Conservation (phyloP, 2,329 filamentous ascomycete species). For the Penicillium sp. region DNA sequence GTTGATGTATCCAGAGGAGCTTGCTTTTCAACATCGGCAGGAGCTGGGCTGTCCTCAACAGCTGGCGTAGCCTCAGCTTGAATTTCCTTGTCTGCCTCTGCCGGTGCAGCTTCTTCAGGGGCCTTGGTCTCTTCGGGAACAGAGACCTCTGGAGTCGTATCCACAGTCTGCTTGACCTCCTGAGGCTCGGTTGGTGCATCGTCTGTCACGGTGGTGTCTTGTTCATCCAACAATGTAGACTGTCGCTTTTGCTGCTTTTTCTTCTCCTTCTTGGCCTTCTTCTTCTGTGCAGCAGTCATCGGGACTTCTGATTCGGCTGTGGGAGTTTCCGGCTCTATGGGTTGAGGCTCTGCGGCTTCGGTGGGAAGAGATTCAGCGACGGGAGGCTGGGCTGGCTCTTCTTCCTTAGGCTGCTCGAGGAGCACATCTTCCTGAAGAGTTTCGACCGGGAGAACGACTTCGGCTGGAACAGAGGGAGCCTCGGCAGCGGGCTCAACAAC, state of each 20-base stretch:
- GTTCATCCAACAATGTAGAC: conserved; percentile 23
- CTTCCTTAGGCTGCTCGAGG: conserved; percentile 11
- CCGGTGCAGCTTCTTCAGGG: neutral
- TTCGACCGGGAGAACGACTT: conserved; percentile 8
- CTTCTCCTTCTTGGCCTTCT: conserved; percentile 52
- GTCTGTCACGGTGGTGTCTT: conserved; percentile 14
- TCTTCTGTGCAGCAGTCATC: conserved; percentile 37
- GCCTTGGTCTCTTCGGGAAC: conserved; percentile 4
- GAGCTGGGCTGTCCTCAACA: neutral
- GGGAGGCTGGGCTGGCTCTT: neutral
- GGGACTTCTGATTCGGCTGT: conserved; percentile 24
- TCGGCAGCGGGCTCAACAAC: neutral
- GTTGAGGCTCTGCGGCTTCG: conserved; percentile 5
- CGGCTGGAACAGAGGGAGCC: conserved; percentile 7
- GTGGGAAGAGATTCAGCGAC: neutral
- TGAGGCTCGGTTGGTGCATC: conserved; percentile 9
- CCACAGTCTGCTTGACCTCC: neutral
- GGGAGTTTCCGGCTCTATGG: conserved; percentile 9
- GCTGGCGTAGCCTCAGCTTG: conserved; percentile 7
- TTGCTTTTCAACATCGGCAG: conserved; percentile 9
- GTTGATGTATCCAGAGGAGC: neutral
- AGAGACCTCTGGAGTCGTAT: neutral
- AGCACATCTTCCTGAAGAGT: conserved; percentile 6
- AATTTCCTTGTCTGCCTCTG: conserved; percentile 7
- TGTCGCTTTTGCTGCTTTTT: conserved; percentile 33